Percentiles rank a stretch among this genome's conserved stretches.
Evolutionary conservation across 2,329 filamentous ascomycete genomes (phyloP).

Genomic region (Hypoxylon sp.): DNA sequence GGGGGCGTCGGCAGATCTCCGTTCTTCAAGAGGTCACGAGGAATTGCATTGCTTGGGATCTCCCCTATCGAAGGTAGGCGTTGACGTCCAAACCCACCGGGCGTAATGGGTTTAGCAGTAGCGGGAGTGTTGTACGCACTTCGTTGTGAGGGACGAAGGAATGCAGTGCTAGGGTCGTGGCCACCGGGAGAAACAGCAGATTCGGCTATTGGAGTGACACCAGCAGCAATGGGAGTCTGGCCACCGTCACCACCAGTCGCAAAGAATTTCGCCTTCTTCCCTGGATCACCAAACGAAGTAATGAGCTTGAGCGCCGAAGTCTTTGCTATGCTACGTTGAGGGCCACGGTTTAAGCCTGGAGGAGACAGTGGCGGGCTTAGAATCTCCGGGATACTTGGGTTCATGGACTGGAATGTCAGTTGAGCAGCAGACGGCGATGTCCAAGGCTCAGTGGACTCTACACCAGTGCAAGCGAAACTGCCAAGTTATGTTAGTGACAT

Average conservation of each 20-base stretch:
- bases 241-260: conserved; percentile 67
- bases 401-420: conserved; percentile 69
- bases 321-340: conserved; percentile 78
- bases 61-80: conserved; percentile 86
- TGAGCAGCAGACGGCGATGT: conserved; percentile 82
- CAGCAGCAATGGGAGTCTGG: conserved; percentile 82
- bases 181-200: conserved; percentile 80
- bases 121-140: conserved; percentile 79
- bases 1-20: conserved; percentile 50
- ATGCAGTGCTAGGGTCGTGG: conserved; percentile 75
- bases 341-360: conserved; percentile 72
- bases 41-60: conserved; percentile 61
- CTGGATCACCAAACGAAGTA: conserved; percentile 82
- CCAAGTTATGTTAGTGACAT: conserved; percentile 36
- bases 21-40: conserved; percentile 53
- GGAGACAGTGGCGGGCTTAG: conserved; percentile 82
- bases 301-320: conserved; percentile 90
- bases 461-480: conserved; percentile 88
- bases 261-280: conserved; percentile 75
- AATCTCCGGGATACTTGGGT: conserved; percentile 71
- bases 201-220: conserved; percentile 89
- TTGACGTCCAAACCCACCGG: conserved; percentile 71
- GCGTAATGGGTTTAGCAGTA: conserved; percentile 74
- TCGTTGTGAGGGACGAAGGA: conserved; percentile 75
- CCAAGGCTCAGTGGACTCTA: conserved; percentile 89